Conservation (phyloP, 2,329 filamentous ascomycete genomes). For the Paramyrothecium roridum region DNA sequence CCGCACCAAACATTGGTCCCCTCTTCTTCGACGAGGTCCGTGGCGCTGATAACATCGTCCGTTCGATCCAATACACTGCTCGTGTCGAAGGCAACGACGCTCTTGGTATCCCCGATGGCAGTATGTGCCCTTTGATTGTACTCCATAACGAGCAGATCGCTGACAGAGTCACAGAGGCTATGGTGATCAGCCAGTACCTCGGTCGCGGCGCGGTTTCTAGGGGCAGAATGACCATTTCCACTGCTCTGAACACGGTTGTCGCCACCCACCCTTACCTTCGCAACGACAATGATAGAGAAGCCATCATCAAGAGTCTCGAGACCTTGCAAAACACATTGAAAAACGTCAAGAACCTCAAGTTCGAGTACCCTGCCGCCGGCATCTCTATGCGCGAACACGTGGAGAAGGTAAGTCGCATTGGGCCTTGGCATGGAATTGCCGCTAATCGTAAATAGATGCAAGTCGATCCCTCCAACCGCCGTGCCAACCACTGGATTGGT, state of each 20-base stretch:
- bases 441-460: constrained; percentile 5
- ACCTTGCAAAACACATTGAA: constrained; percentile 53
- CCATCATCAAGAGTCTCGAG: constrained; percentile 61
- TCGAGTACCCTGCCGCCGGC: constrained; percentile 44
- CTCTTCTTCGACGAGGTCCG: constrained; percentile 51
- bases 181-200: constrained; percentile 59
- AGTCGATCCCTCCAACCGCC: constrained; percentile 33
- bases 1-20: constrained; percentile 64
- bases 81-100: constrained; percentile 58
- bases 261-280: constrained; percentile 57
- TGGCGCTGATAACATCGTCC: constrained; percentile 54
- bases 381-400: constrained; percentile 55
- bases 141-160: not conserved
- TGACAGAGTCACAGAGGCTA: constrained; percentile 31
- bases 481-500: constrained; percentile 52
- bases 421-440: too few species aligned
- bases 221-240: constrained; percentile 60
- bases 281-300: constrained; percentile 54
- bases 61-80: constrained; percentile 64
- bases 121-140: constrained; percentile 19
- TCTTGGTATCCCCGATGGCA: constrained; percentile 15
- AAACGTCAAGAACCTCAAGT: constrained; percentile 52
- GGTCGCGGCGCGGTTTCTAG: constrained; percentile 61
- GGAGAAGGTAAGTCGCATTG: constrained; percentile 35
- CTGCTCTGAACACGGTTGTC: constrained; percentile 40